These are phyloP conservation scores for Saccharomycopsis guyanensis DNA, from an alignment of 805 yeast genomes.

Conservation along the genomic window DNA sequence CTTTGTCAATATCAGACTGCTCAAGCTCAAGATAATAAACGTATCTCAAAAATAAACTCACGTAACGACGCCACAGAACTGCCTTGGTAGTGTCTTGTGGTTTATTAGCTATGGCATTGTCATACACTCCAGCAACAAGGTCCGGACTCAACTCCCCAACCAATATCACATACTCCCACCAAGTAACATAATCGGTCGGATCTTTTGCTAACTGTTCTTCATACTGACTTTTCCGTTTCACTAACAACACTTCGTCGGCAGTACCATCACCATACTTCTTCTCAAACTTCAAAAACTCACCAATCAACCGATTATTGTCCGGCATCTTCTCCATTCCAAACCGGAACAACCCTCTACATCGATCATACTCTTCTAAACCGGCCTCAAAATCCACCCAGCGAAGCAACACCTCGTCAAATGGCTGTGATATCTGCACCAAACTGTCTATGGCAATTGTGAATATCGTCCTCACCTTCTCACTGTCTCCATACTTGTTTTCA, in stretches of 20 bases:
- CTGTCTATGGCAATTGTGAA: constrained; percentile 62
- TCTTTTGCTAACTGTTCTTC: constrained; percentile 38
- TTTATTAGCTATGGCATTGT: constrained; percentile 33
- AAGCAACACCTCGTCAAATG: constrained; percentile 27
- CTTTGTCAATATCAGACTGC: constrained; percentile 33
- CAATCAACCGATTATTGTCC: constrained; percentile 28
- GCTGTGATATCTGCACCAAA: constrained; percentile 26
- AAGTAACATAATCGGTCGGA: constrained; percentile 60
- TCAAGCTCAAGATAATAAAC: constrained; percentile 54
- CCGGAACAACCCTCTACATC: constrained; percentile 52
- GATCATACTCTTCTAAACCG: constrained; percentile 47
- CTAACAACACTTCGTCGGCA: constrained; percentile 43
- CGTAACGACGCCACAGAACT: constrained; percentile 58
- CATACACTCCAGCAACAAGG: constrained; percentile 30
- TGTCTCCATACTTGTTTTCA: constrained; percentile 45
- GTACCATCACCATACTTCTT: constrained; percentile 55
- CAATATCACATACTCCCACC: constrained; percentile 71
- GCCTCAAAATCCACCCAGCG: constrained; percentile 72
- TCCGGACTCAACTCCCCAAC: constrained; percentile 29
- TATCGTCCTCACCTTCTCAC: constrained; percentile 48
- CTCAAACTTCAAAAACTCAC: constrained; percentile 50
- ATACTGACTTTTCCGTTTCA: constrained; percentile 50
- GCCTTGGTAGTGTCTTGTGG: constrained; percentile 33
- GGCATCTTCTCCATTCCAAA: constrained; percentile 43
- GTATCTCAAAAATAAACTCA: constrained; percentile 63